Evolutionary conservation across 208 protist genomes (phyloP).

Genomic region (Leptomonas seymouri): DNA sequence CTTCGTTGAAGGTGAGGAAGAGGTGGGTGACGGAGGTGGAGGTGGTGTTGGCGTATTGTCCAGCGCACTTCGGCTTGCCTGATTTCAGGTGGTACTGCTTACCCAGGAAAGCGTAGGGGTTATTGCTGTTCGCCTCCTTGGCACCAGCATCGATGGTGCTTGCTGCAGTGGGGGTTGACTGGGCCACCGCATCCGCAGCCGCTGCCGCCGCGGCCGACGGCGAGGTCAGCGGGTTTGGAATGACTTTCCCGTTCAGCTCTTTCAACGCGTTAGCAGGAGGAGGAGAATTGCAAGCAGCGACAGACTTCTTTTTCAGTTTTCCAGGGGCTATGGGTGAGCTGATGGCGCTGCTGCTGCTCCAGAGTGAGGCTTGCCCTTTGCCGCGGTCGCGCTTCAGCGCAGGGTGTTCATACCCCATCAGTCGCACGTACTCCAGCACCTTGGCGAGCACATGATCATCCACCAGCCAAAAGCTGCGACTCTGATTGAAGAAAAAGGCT

Average conservation of each 20-base stretch:
- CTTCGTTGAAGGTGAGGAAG: constrained; percentile 61
- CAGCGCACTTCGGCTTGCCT: constrained; percentile 25
- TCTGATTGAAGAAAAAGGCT: constrained; percentile 67
- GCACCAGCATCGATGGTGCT: neutral
- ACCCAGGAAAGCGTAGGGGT: constrained; percentile 10
- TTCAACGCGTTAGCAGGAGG: neutral
- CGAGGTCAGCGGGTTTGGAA: constrained; percentile 4
- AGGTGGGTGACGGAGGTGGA: constrained; percentile 30
- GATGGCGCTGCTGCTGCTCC: constrained; percentile 31
- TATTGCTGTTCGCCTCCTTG: neutral
- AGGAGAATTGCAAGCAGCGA: neutral
- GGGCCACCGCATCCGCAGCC: constrained; percentile 14
- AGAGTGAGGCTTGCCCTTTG: constrained; percentile 30
- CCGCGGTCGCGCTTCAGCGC: constrained; percentile 26
- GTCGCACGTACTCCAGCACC: constrained; percentile 67
- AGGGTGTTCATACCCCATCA: constrained; percentile 75
- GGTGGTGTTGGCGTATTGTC: constrained; percentile 29
- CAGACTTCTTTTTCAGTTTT: constrained; percentile 14
- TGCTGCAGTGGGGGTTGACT: neutral
- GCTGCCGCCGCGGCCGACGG: constrained; percentile 14
- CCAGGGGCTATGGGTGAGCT: constrained; percentile 22
- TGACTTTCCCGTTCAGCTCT: neutral
- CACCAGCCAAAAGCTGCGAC: constrained; percentile 57
- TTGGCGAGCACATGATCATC: constrained; percentile 76
- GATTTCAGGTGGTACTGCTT: constrained; percentile 23